Conservation (phyloP, 192 early-diverging fungal genomes). For the Pilobolus umbonatus region DNA sequence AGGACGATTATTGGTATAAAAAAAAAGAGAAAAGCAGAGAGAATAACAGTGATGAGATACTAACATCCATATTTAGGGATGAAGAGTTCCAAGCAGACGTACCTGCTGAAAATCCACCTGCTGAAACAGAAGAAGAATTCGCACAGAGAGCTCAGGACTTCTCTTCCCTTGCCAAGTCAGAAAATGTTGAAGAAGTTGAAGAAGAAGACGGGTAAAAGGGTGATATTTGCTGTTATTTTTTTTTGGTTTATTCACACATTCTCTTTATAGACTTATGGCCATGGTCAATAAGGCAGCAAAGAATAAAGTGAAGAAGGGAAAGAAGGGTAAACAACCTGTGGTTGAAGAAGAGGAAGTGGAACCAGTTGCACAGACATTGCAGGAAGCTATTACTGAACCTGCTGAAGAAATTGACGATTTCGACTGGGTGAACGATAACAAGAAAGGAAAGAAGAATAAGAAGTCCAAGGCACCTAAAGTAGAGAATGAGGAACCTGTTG, state of each 20-base stretch:
- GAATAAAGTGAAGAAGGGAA: constrained; percentile 48
- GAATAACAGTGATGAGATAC: neutral
- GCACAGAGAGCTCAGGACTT: constrained; percentile 14
- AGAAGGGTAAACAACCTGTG: constrained; percentile 17
- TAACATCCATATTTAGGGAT: constrained; percentile 33
- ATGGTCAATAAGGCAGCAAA: constrained; percentile 47
- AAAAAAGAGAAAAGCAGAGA: neutral
- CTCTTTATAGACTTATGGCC: constrained; percentile 31
- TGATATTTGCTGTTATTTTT: neutral
- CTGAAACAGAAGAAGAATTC: constrained; percentile 24
- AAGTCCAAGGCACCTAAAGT: constrained; percentile 35
- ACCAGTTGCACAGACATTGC: neutral
- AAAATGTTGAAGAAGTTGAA: constrained; percentile 43
- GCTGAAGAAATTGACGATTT: constrained; percentile 63
- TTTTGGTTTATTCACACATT: neutral
- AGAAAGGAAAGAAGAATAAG: constrained; percentile 44
- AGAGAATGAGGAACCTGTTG: too few species aligned
- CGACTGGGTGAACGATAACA: constrained; percentile 53
- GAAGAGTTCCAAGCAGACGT: constrained; percentile 51
- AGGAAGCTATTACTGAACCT: constrained; percentile 3
- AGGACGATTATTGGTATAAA: constrained; percentile 55
- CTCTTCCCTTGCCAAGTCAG: constrained; percentile 17
- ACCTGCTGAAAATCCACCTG: constrained; percentile 22
- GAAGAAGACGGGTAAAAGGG: constrained; percentile 40
- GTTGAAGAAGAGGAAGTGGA: constrained; percentile 12